A percentile compares a stretch with the other conserved stretches of the same genome.
Evolutionary conservation across 2,329 filamentous ascomycete genomes (phyloP).

Genomic region (Xylaria arbuscula): DNA sequence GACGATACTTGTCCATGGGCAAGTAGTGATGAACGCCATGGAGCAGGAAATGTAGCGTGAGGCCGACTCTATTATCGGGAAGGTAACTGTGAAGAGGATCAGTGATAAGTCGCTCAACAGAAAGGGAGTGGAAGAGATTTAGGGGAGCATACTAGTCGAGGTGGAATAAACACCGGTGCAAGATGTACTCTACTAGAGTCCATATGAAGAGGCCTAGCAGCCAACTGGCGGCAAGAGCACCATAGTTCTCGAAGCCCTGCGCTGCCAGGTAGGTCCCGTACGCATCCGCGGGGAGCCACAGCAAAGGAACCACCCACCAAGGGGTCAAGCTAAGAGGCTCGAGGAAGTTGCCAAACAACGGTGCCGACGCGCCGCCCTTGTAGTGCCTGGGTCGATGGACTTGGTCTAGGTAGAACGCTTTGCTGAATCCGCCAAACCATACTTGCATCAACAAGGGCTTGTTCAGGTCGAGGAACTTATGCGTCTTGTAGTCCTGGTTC

Average conservation of each 20-base stretch:
- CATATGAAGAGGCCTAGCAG: conserved; percentile 79
- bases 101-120: conserved; percentile 40
- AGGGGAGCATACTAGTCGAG: conserved; percentile 78
- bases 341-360: conserved; percentile 97
- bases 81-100: conserved; percentile 70
- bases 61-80: conserved; percentile 87
- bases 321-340: conserved; percentile 95
- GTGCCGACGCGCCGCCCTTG: conserved; percentile 90
- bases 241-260: conserved; percentile 65
- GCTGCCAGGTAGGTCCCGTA: conserved; percentile 78
- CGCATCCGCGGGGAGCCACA: conserved; percentile 85
- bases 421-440: conserved; percentile 87
- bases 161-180: conserved; percentile 95
- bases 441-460: conserved; percentile 88
- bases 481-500: conserved; percentile 79
- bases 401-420: conserved; percentile 97
- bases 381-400: conserved; percentile 96
- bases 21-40: conserved; percentile 98
- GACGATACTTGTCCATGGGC: conserved; percentile 97
- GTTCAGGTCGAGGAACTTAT: conserved; percentile 94
- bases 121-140: neutral
- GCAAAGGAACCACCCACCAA: conserved; percentile 87
- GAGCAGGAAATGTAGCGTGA: conserved; percentile 91
- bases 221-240: conserved; percentile 71
- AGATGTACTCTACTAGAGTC: conserved; percentile 87